A percentile compares a stretch with the other conserved stretches of the same genome.
Evolutionary conservation across 2,329 filamentous ascomycete species (phyloP).

Genomic region (Trichoderma lentiforme): DNA sequence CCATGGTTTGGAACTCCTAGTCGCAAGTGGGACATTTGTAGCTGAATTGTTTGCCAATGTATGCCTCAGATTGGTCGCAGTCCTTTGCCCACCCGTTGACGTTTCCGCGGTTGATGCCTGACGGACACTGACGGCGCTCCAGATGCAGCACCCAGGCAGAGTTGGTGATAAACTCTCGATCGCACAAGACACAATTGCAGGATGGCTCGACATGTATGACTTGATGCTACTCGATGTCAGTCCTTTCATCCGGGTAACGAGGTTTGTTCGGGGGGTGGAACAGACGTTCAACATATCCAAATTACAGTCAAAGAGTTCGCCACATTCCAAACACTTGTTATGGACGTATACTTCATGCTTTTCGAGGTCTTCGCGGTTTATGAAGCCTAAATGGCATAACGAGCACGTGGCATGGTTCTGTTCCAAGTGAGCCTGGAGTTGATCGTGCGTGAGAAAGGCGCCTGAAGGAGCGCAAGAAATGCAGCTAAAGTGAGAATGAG

Average conservation of each 20-base stretch:
- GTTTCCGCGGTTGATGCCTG: not conserved
- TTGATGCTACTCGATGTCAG: constrained; percentile 20
- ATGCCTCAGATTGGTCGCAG: constrained; percentile 7
- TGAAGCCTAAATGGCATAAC: not conserved
- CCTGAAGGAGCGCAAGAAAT: not conserved
- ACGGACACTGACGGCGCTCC: constrained; percentile 23
- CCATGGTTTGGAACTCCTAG: constrained; percentile 14
- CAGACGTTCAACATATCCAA: constrained; percentile 22
- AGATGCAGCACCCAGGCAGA: constrained; percentile 29
- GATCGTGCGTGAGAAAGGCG: constrained; percentile 1
- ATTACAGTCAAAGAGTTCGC: not conserved
- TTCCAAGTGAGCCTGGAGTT: constrained; percentile 17
- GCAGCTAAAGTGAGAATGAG: constrained; percentile 11
- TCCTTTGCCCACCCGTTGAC: constrained; percentile 19
- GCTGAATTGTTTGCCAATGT: constrained; percentile 22
- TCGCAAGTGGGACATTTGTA: constrained; percentile 24
- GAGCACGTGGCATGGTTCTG: constrained; percentile 11
- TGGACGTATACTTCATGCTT: constrained; percentile 20
- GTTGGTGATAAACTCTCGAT: constrained; percentile 17
- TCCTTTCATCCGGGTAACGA: not conserved
- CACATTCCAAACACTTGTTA: constrained; percentile 21
- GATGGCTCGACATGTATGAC: constrained; percentile 18
- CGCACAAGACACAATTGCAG: constrained; percentile 23
- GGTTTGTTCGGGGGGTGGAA: not conserved
- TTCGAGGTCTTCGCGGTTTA: not conserved